Evolutionary conservation across 2,329 filamentous ascomycete species (phyloP).

Genomic region (Cucurbitaria berberidis): DNA sequence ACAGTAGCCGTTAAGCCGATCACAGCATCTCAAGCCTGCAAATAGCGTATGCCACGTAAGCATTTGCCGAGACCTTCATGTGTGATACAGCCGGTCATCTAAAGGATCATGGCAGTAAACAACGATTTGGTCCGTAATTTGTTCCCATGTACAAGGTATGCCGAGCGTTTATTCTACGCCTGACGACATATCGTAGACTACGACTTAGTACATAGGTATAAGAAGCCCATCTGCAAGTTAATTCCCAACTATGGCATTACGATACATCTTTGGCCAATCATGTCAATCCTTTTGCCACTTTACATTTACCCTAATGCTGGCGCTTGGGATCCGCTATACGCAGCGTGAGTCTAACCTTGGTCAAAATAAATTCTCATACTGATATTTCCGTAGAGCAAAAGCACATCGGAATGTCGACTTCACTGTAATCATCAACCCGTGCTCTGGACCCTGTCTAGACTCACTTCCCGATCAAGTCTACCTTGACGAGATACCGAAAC

Average conservation of each 20-base stretch:
- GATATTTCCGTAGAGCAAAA: slow-evolving; percentile 25
- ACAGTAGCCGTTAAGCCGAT: slow-evolving; percentile 2
- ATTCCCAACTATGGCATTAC: neutral
- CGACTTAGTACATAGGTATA: neutral
- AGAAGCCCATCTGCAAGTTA: neutral
- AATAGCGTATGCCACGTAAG: slow-evolving; percentile 1
- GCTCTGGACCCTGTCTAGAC: slow-evolving; percentile 45
- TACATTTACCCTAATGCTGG: slow-evolving; percentile 58
- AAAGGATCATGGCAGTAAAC: slow-evolving; percentile 2
- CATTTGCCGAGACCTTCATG: neutral
- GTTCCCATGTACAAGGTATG: slow-evolving; percentile 12
- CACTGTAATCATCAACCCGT: slow-evolving; percentile 60
- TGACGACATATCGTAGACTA: neutral
- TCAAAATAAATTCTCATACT: neutral
- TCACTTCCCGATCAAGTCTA: slow-evolving; percentile 37
- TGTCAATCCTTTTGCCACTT: slow-evolving; percentile 56
- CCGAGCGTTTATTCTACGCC: neutral
- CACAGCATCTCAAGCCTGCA: neutral
- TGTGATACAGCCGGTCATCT: slow-evolving; percentile 7
- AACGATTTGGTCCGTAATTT: slow-evolving; percentile 4
- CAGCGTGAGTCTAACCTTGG: slow-evolving; percentile 47
- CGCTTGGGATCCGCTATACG: slow-evolving; percentile 57
- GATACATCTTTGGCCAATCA: slow-evolving; percentile 2
- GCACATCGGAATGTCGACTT: slow-evolving; percentile 54
- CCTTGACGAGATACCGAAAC: slow-evolving; percentile 50